Evolutionary conservation across 495 filamentous ascomycete genomes (phyloP).

Genomic region (Xylaria cubensis): DNA sequence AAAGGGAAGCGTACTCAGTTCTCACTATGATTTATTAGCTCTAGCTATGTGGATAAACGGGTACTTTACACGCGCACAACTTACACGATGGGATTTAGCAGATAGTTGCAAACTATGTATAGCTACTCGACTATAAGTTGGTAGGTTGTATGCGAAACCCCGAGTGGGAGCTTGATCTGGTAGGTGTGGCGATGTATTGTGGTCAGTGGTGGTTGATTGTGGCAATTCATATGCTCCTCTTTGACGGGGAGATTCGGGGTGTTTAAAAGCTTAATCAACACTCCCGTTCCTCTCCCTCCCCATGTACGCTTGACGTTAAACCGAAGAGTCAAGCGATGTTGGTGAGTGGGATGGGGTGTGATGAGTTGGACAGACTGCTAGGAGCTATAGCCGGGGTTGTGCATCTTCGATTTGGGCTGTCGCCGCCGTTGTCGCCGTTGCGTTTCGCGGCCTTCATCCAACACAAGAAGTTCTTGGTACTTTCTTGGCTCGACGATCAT

Average conservation of each 20-base stretch:
- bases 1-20: background rate
- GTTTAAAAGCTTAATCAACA: conserved; percentile 19
- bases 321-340: conserved; percentile 12
- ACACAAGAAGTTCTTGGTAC: conserved; percentile 18
- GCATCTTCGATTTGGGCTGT: conserved; percentile 25
- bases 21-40: conserved; percentile 3
- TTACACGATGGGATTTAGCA: conserved; percentile 1
- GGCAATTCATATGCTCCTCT: conserved; percentile 4
- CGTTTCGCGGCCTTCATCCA: background rate
- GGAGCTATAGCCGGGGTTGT: conserved; percentile 21
- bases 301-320: background rate
- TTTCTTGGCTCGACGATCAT: conserved; percentile 23
- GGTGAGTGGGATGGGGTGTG: conserved; percentile 25
- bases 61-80: background rate
- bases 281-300: conserved; percentile 1
- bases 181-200: conserved; percentile 10
- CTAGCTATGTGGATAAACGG: background rate
- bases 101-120: background rate
- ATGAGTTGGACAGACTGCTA: conserved; percentile 17
- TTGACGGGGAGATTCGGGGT: conserved; percentile 18
- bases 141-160: background rate
- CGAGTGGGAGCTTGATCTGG: background rate
- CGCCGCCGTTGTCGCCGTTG: conserved; percentile 25
- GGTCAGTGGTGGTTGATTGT: background rate
- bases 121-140: background rate